phyloP scores from a whole-genome alignment of 2,329 filamentous ascomycete species.

The Aspergillus sp. region DNA sequence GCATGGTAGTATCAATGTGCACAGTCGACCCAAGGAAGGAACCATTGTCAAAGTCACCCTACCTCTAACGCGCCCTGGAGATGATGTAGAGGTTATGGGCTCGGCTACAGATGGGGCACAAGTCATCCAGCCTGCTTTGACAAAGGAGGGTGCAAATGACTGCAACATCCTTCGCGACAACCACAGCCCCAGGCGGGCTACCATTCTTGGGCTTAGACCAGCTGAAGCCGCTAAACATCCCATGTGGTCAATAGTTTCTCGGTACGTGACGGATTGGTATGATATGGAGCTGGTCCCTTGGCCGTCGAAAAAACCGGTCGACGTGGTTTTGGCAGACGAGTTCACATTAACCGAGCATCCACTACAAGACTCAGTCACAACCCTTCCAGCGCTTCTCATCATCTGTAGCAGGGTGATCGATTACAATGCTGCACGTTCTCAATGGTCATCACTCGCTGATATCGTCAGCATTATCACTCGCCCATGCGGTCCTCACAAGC shows the following conservation, averaged over 20 bases:
- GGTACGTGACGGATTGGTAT: constrained; percentile 44
- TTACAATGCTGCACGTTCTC: constrained; percentile 32
- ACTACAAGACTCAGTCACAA: constrained; percentile 19
- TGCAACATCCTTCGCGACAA: constrained; percentile 32
- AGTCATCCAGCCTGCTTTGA: background rate
- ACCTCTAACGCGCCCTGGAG: constrained; percentile 41
- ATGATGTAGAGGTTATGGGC: constrained; percentile 20
- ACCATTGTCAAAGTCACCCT: constrained; percentile 60
- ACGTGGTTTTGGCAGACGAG: constrained; percentile 44
- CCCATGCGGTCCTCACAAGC: constrained; percentile 47
- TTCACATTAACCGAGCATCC: constrained; percentile 29
- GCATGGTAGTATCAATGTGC: constrained; percentile 62
- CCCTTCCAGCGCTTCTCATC: constrained; percentile 41
- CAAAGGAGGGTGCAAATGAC: constrained; percentile 30
- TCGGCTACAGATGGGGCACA: constrained; percentile 12
- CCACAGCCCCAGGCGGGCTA: constrained; percentile 29
- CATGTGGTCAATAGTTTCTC: constrained; percentile 33
- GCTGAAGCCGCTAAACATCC: constrained; percentile 22
- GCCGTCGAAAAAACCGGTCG: constrained; percentile 31
- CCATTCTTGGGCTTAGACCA: constrained; percentile 36
- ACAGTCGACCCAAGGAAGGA: constrained; percentile 57
- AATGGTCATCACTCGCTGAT: constrained; percentile 36
- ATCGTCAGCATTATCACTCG: constrained; percentile 45
- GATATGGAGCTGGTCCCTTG: constrained; percentile 39
- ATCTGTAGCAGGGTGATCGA: constrained; percentile 44